phyloP scores from a whole-genome alignment of 1,139 yeast species.

The Yamadazyma dendronema region DNA sequence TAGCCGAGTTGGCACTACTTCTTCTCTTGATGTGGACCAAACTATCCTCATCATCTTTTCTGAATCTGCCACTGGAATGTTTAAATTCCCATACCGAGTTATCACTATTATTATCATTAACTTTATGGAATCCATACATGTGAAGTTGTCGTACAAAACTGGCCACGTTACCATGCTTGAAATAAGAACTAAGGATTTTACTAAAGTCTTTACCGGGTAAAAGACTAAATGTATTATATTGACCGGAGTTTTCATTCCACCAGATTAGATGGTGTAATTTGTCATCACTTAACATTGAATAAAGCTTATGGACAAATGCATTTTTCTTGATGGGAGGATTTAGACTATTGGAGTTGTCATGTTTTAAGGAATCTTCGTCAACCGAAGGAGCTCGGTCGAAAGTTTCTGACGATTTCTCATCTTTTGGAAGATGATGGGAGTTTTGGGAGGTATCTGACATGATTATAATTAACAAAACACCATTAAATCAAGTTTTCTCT shows the following conservation, averaged over 20 bases:
- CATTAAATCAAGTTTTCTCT: too few species aligned
- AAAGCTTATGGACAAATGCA: slow-evolving; percentile 64
- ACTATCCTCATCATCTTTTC: slow-evolving; percentile 68
- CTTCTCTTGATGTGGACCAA: slow-evolving; percentile 69
- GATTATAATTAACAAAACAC: too few species aligned
- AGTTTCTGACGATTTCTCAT: not conserved
- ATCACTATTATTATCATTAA: slow-evolving; percentile 39
- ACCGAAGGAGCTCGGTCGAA: not conserved
- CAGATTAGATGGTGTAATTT: slow-evolving; percentile 52
- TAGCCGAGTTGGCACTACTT: slow-evolving; percentile 27
- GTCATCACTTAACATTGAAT: slow-evolving; percentile 58
- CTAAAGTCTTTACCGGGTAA: slow-evolving; percentile 55
- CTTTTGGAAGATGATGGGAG: not conserved
- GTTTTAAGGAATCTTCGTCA: not conserved
- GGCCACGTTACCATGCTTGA: slow-evolving; percentile 49
- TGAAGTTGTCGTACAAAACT: slow-evolving; percentile 48
- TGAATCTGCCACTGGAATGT: slow-evolving; percentile 77
- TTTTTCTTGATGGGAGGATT: slow-evolving; percentile 41
- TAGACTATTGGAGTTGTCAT: not conserved
- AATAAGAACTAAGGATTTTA: slow-evolving; percentile 40
- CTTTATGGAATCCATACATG: slow-evolving; percentile 54
- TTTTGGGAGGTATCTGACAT: not conserved
- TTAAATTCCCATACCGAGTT: slow-evolving; percentile 77
- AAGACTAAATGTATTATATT: slow-evolving; percentile 57
- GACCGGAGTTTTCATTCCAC: slow-evolving; percentile 70